These are phyloP conservation scores for Corymbia citriodora DNA, from an alignment of 441 rosid genomes.

Conservation along the genomic window DNA sequence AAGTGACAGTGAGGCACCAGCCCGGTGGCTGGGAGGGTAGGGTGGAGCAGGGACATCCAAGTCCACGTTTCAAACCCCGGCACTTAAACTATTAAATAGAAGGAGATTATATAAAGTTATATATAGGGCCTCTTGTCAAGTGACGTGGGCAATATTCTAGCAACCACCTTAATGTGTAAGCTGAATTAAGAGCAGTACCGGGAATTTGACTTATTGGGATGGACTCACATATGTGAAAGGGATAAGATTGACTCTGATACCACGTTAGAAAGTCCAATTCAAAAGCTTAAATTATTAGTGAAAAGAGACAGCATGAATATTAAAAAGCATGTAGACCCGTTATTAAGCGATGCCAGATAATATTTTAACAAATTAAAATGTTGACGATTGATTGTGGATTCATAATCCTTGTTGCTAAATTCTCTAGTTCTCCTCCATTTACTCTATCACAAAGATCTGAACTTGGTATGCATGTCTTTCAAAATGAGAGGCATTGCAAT, in stretches of 20 bases:
- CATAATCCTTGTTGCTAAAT: background rate
- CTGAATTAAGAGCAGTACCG: accelerated
- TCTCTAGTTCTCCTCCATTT: background rate
- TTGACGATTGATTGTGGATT: background rate
- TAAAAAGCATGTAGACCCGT: background rate
- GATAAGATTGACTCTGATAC: background rate
- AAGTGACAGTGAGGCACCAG: background rate
- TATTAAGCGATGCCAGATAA: background rate
- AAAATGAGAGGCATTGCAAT: background rate
- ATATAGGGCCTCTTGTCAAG: background rate
- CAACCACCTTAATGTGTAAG: background rate
- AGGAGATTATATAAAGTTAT: background rate
- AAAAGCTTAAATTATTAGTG: background rate
- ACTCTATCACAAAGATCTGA: background rate
- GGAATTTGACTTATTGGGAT: background rate
- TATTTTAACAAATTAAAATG: background rate
- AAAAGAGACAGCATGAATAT: accelerated
- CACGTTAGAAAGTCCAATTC: accelerated
- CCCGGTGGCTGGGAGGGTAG: background rate
- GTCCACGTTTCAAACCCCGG: accelerated
- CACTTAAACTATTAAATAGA: background rate
- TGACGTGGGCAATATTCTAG: accelerated
- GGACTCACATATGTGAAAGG: background rate
- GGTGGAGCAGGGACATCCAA: background rate
- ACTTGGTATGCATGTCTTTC: background rate